phyloP scores from a whole-genome alignment of 176 grass and related monocot species.

The Puccinellia tenuiflora region DNA sequence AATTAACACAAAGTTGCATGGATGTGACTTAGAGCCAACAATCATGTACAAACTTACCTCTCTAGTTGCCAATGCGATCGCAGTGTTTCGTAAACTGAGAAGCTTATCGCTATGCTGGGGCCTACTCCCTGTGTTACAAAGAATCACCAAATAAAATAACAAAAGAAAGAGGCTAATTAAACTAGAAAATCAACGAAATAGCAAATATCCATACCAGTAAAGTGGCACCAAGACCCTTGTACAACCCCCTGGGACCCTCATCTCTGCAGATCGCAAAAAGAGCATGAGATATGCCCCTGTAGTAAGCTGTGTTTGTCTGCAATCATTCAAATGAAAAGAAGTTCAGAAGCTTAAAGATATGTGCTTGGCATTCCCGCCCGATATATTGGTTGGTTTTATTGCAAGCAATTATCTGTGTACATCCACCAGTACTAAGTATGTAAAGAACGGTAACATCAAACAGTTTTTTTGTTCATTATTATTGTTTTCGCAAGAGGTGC shows the following conservation, averaged over 20 bases:
- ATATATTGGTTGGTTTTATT: not conserved
- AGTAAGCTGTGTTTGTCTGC: constrained; percentile 86
- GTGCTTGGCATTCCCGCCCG: not conserved
- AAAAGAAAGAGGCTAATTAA: not conserved
- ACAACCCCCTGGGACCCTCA: constrained; percentile 77
- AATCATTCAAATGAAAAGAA: constrained; percentile 23
- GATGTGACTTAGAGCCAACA: not conserved
- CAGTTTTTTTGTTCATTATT: not conserved
- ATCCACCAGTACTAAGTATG: not conserved
- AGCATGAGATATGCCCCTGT: constrained; percentile 93
- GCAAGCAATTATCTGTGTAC: not conserved
- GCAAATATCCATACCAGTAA: constrained; percentile 51
- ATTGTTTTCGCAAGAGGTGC: not conserved
- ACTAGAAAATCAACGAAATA: not conserved
- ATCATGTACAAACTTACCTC: constrained; percentile 49
- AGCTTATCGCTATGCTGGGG: constrained; percentile 94
- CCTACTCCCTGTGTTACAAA: constrained; percentile 72
- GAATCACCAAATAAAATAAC: not conserved
- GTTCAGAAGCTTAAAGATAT: constrained; percentile 7
- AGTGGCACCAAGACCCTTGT: constrained; percentile 95
- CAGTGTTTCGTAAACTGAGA: constrained; percentile 89
- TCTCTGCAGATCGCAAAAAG: constrained; percentile 85
- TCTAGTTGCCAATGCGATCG: constrained; percentile 69
- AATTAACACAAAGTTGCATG: not conserved
- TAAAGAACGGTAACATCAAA: not conserved